Conservation (phyloP, 257 asterid species). For the Nicotiana otophora region DNA sequence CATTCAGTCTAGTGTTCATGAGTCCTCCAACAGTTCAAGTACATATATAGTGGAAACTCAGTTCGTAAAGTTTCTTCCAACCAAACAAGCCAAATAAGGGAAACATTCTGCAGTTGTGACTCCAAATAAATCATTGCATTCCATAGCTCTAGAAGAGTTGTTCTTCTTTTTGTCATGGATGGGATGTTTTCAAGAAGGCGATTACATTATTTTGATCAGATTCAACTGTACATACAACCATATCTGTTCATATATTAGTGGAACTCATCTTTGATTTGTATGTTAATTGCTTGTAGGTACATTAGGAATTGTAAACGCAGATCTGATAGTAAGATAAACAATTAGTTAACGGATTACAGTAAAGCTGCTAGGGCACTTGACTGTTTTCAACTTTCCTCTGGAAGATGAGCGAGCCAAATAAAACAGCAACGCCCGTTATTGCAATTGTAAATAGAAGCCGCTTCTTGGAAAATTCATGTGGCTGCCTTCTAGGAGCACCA, state of each 20-base stretch:
- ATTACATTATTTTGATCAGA: not conserved
- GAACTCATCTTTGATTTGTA: constrained; percentile 1
- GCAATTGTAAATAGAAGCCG: constrained; percentile 79
- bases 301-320: not conserved
- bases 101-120: not conserved
- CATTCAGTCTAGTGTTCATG: too few species aligned
- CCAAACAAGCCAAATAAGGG: not conserved
- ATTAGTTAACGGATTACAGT: constrained; percentile 6
- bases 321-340: not conserved
- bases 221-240: not conserved
- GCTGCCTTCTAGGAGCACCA: constrained; percentile 70
- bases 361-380: constrained; percentile 29
- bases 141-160: not conserved
- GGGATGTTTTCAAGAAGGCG: not conserved
- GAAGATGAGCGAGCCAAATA: constrained; percentile 76
- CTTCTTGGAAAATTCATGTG: constrained; percentile 46
- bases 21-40: too few species aligned
- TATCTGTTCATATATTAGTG: not conserved
- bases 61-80: not conserved
- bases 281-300: not conserved
- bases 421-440: constrained; percentile 83
- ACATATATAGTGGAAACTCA: not conserved
- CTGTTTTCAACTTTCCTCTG: constrained; percentile 60
- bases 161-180: not conserved
- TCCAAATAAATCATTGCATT: not conserved